These are phyloP conservation scores for Ajuga chamaepitys DNA, from an alignment of 257 asterid species.

Conservation along the genomic window DNA sequence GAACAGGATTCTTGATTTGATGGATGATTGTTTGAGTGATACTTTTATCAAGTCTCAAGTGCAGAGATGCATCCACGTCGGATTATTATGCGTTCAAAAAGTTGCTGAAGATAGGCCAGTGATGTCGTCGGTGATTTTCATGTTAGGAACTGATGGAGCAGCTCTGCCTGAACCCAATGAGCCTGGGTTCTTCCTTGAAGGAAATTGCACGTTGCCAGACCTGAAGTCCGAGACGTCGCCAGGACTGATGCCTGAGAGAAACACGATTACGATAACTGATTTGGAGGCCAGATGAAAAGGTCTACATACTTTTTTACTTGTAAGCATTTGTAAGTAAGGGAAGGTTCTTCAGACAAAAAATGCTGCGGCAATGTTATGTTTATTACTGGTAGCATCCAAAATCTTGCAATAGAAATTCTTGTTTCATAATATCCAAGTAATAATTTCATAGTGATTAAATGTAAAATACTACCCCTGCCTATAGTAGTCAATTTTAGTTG, in stretches of 20 bases:
- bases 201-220: not conserved
- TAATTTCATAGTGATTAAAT: too few species aligned
- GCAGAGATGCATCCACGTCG: constrained; percentile 33
- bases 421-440: too few species aligned
- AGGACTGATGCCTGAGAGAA: not conserved
- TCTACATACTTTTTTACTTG: too few species aligned
- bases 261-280: constrained; percentile 3
- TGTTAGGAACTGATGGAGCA: constrained; percentile 27
- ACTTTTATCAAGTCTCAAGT: constrained; percentile 23
- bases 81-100: constrained; percentile 30
- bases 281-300: constrained; percentile 14
- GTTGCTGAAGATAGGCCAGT: constrained; percentile 23
- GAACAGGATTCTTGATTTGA: constrained; percentile 18
- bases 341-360: too few species aligned
- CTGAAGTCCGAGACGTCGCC: not conserved
- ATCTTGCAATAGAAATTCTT: too few species aligned
- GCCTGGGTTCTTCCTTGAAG: constrained; percentile 31
- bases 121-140: constrained; percentile 28
- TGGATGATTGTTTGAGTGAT: constrained; percentile 18
- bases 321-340: too few species aligned
- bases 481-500: too few species aligned
- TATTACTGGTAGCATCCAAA: too few species aligned
- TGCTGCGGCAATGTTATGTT: too few species aligned
- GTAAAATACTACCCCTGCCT: too few species aligned
- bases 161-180: constrained; percentile 25